Conservation (phyloP, 2,329 filamentous ascomycete genomes). For the Ophiostoma sp. region DNA sequence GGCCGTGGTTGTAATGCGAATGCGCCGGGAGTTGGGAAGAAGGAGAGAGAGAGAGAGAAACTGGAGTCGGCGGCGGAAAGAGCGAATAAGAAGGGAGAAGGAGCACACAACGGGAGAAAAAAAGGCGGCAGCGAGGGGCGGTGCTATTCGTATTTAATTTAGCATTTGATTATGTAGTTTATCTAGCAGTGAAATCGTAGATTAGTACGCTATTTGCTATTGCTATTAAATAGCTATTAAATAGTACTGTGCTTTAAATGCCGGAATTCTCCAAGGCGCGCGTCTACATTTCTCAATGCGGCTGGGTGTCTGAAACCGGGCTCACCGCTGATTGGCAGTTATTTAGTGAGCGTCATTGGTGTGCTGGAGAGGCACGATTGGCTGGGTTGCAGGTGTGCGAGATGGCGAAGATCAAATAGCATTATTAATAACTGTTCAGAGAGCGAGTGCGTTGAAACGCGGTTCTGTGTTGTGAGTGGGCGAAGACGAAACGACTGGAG, state of each 20-base stretch:
- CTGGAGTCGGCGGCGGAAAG: background rate
- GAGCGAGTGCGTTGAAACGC: background rate
- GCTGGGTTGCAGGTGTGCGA: background rate
- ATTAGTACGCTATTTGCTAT: too few species aligned
- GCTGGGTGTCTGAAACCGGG: background rate
- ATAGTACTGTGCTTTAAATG: background rate
- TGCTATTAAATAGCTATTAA: background rate
- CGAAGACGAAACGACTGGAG: background rate
- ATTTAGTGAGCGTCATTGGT: background rate
- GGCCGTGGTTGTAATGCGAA: background rate
- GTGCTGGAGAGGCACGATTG: background rate
- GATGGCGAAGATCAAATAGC: background rate
- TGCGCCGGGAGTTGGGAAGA: too few species aligned
- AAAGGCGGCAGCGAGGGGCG: slow-evolving; percentile 1
- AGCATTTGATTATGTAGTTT: background rate
- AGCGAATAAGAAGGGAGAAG: slow-evolving; percentile 15
- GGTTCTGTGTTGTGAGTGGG: background rate
- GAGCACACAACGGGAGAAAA: background rate
- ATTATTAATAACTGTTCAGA: background rate
- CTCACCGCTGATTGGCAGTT: slow-evolving; percentile 11
- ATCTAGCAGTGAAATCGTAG: background rate
- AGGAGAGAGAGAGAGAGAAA: slow-evolving; percentile 9
- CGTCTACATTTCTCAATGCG: slow-evolving; percentile 11
- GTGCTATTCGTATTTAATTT: background rate
- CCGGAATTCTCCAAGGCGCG: background rate